Evolutionary conservation across 148 eudicot genomes (phyloP).

Genomic region (Silene conica): DNA sequence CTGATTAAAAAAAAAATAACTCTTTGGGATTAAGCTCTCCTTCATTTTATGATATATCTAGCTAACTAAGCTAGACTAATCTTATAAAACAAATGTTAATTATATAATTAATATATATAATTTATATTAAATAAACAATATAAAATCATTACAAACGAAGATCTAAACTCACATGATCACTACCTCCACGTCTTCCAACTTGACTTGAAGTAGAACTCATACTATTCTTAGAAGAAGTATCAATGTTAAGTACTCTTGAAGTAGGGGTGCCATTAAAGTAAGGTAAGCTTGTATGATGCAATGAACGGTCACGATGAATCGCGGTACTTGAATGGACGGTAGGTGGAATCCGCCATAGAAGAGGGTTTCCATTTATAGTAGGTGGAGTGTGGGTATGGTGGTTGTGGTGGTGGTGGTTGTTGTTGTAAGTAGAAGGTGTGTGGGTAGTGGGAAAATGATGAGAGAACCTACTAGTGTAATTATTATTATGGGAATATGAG

Average conservation of each 20-base stretch:
- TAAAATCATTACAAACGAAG: constrained; percentile 57
- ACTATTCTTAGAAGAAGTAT: constrained; percentile 1
- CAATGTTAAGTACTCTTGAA: not conserved
- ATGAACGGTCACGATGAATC: constrained; percentile 33
- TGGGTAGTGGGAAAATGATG: constrained; percentile 1
- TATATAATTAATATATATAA: not conserved
- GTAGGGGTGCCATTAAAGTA: constrained; percentile 12
- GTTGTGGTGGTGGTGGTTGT: constrained; percentile 6
- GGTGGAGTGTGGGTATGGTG: constrained; percentile 20
- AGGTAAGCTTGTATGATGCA: constrained; percentile 22
- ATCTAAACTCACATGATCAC: constrained; percentile 92
- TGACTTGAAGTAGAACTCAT: constrained; percentile 24
- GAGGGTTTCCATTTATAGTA: constrained; percentile 71
- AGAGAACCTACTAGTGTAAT: constrained; percentile 9
- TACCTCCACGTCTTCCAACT: constrained; percentile 36
- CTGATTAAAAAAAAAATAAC: not conserved
- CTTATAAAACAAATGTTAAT: not conserved
- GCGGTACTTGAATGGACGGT: not conserved
- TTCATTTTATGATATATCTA: not conserved
- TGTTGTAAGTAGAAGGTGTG: not conserved
- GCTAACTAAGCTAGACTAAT: not conserved
- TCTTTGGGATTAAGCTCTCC: not conserved
- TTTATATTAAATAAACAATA: not conserved
- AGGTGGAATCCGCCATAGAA: constrained; percentile 67
- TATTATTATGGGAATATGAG: not conserved